Conservation (phyloP, 768 basidiomycete species). For the Leccinellum albellum region DNA sequence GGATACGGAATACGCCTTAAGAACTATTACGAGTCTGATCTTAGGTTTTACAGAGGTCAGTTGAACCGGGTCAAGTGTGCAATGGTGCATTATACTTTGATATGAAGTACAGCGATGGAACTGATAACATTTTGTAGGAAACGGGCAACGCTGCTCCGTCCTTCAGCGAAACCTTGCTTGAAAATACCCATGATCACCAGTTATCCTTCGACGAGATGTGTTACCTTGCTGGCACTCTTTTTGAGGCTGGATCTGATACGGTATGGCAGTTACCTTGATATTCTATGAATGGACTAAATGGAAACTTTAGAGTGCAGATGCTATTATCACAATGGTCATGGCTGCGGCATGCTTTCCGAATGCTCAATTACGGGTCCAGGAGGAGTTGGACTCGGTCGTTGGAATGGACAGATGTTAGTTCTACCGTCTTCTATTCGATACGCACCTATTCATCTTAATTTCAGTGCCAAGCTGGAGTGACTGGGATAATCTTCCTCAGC, state of each 20-base stretch:
- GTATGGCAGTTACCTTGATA: slow-evolving; percentile 10
- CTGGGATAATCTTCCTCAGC: slow-evolving; percentile 30
- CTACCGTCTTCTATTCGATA: background rate
- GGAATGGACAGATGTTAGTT: slow-evolving; percentile 35
- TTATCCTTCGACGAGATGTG: slow-evolving; percentile 52
- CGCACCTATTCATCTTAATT: background rate
- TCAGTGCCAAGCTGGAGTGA: slow-evolving; percentile 39
- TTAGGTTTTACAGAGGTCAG: slow-evolving; percentile 47
- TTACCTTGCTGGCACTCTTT: slow-evolving; percentile 57
- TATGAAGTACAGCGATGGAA: background rate
- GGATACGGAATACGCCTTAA: slow-evolving; percentile 55
- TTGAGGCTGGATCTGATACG: slow-evolving; percentile 61
- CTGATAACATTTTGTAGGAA: slow-evolving; percentile 3
- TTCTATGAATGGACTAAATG: background rate
- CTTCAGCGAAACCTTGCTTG: slow-evolving; percentile 53
- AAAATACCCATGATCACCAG: slow-evolving; percentile 40
- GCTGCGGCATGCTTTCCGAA: slow-evolving; percentile 54
- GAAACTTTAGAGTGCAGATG: background rate
- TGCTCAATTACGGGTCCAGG: slow-evolving; percentile 45
- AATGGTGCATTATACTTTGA: slow-evolving; percentile 34
- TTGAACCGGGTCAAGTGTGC: slow-evolving; percentile 42
- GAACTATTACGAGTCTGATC: slow-evolving; percentile 48
- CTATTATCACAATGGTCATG: slow-evolving; percentile 41
- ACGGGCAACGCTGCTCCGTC: slow-evolving; percentile 21
- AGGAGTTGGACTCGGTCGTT: slow-evolving; percentile 50